A percentile compares a stretch with the other conserved stretches of the same genome.
Evolutionary conservation across 2,329 filamentous ascomycete species (phyloP).

Genomic region (Nemania sp.): DNA sequence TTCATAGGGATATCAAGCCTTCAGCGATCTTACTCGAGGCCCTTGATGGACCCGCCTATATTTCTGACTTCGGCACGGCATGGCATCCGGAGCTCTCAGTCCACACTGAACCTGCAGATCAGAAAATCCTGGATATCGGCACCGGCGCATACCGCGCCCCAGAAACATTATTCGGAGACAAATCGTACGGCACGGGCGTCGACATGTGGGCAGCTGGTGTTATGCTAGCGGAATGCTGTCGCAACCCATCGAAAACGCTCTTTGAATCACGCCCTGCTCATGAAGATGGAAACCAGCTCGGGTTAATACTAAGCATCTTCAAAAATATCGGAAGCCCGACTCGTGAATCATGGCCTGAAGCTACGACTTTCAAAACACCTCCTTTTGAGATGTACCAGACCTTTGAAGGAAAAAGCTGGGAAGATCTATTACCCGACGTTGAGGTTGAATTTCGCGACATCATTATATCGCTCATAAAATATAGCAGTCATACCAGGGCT

Average conservation of each 20-base stretch:
- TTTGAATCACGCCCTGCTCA: conserved; percentile 75
- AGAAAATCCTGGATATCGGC: conserved; percentile 90
- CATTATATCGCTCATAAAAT: conserved; percentile 69
- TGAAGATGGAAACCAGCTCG: conserved; percentile 88
- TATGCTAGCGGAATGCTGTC: conserved; percentile 76
- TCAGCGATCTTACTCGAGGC: conserved; percentile 79
- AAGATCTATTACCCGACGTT: conserved; percentile 66
- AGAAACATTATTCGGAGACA: conserved; percentile 85
- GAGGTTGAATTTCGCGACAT: conserved; percentile 64
- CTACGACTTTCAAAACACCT: conserved; percentile 64
- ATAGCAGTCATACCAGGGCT: conserved; percentile 68
- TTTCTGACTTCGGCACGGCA: conserved; percentile 91
- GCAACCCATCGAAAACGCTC: conserved; percentile 59
- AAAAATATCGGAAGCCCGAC: conserved; percentile 87
- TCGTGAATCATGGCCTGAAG: conserved; percentile 80
- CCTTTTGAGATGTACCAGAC: conserved; percentile 90
- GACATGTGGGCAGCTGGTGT: conserved; percentile 91
- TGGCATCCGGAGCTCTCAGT: conserved; percentile 69
- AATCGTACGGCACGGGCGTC: conserved; percentile 68
- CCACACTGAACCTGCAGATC: conserved; percentile 62
- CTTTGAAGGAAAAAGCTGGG: conserved; percentile 71
- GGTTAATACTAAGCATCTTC: conserved; percentile 90
- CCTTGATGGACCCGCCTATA: conserved; percentile 69
- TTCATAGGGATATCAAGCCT: conserved; percentile 94
- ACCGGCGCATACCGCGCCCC: conserved; percentile 90